Percentiles rank a stretch among this genome's conserved stretches.
Evolutionary conservation across 108 stramenopile species (phyloP).

Genomic region (Fragilaria radians): DNA sequence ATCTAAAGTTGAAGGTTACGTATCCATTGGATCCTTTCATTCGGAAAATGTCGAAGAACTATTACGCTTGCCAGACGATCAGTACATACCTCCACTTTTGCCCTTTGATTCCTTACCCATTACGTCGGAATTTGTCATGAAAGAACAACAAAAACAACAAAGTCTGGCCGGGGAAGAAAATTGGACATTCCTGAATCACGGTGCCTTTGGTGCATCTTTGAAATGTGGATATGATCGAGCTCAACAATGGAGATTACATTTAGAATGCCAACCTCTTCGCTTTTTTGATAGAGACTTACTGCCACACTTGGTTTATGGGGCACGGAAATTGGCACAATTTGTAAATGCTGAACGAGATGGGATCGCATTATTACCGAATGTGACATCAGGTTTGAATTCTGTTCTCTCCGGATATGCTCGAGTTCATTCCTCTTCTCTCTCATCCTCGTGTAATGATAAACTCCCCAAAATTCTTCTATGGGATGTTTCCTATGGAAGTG

Average conservation of each 20-base stretch:
- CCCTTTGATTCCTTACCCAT: constrained; percentile 25
- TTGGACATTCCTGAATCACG: constrained; percentile 37
- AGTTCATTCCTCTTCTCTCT: too few species aligned
- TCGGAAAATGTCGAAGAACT: constrained; percentile 57
- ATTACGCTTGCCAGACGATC: constrained; percentile 25
- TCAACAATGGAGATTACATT: constrained; percentile 46
- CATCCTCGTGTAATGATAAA: too few species aligned
- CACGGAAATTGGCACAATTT: constrained; percentile 46
- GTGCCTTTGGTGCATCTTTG: constrained; percentile 57
- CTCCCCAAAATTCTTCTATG: constrained; percentile 42
- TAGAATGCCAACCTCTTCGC: constrained; percentile 63
- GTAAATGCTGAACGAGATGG: constrained; percentile 22
- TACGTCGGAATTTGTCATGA: constrained; percentile 1
- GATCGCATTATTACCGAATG: constrained; percentile 33
- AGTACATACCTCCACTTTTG: constrained; percentile 38
- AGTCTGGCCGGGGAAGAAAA: too few species aligned
- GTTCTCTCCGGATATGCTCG: constrained; percentile 49
- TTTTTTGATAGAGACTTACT: constrained; percentile 68
- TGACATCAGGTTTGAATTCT: constrained; percentile 60
- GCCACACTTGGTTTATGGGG: constrained; percentile 53
- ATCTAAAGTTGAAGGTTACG: constrained; percentile 57
- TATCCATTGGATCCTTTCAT: constrained; percentile 67
- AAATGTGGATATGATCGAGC: constrained; percentile 45
- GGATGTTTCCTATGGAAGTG: constrained; percentile 65
- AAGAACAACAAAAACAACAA: constrained; percentile 10